Evolutionary conservation across 148 eudicot genomes (phyloP), one percentile per base, ranked within the genome.

Genomic region (Rhododendron henanense): DNA sequence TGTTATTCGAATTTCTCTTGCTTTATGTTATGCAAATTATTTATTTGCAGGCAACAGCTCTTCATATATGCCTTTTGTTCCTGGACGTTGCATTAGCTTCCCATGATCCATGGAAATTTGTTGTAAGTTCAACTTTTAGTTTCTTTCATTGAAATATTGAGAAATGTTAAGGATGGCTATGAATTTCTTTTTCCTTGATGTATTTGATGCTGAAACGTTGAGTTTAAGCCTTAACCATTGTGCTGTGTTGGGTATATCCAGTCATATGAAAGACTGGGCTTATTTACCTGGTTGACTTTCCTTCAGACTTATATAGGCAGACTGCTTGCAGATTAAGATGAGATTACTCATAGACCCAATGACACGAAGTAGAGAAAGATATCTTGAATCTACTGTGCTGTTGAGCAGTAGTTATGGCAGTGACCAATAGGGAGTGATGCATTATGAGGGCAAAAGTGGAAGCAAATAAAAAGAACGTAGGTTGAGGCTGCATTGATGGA

Each of bases 51-150:
- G 95, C 90, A 39, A 91, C 91, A 59, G 98, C 97, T 85, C 92
- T 90, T 87, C 96, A 91, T 88, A 88, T 96, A 81, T 96, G 99
- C 94, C 92, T 95, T 74, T 88, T 96, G 88, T 90, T 94, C 85
- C 90, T 96, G 91, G 98, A 96, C 87, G 94, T 91, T 91, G 92
- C 97, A 63, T 88, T 96, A 51, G 91, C 87, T 81, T 92, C 93
- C 31, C 92, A 90, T 61, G 93, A 92, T 88, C 94, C 95, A 44
- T 89, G 90, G 63, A 94, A 85, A 90, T 92, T 92, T 92, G 88
- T 93, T 83, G 99, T 95, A 92, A 92, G 98, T 92, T 84, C 23
- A 19, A 50, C 9, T 55, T 76, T 51, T 53, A 2, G 67, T 15
- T 57, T 15, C 11, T 57, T 78, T 85, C 44, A 61, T 61, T 39